These are phyloP conservation scores for Rhododendron molle DNA, from an alignment of 148 eudicot genomes.

Conservation along the genomic window DNA sequence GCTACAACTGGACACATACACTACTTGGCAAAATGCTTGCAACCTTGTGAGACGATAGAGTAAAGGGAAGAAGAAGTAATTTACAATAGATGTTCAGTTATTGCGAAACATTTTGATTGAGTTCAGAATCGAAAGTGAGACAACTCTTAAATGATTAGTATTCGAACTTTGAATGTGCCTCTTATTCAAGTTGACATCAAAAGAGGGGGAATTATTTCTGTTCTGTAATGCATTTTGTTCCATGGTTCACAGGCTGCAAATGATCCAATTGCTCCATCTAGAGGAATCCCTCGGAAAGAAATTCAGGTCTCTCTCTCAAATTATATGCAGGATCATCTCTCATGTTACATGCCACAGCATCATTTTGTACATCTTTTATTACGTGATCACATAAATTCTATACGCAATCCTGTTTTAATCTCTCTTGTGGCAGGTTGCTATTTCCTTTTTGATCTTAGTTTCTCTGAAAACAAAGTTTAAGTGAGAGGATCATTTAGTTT, in stretches of 20 bases:
- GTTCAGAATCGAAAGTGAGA: not conserved
- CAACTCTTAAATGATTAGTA: not conserved
- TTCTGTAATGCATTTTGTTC: not conserved
- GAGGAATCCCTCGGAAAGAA: slow-evolving; percentile 86
- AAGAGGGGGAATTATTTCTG: not conserved
- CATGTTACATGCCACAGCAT: too few relatives aligned
- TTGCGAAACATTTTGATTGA: not conserved
- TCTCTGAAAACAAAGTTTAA: not conserved
- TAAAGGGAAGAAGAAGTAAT: not conserved
- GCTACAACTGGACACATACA: not conserved
- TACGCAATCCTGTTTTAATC: not conserved
- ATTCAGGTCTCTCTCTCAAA: slow-evolving; percentile 43
- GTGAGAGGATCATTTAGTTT: not conserved
- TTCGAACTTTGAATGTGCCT: not conserved
- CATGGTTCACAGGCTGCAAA: slow-evolving; percentile 69
- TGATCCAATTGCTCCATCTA: slow-evolving; percentile 96
- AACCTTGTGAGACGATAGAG: too few relatives aligned
- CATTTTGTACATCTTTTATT: not conserved
- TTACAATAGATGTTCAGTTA: not conserved
- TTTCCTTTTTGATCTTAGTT: not conserved
- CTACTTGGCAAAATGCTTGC: not conserved
- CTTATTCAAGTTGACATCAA: not conserved
- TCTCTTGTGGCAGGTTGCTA: not conserved
- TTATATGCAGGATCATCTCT: not conserved
- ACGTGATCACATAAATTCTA: not conserved